These are phyloP conservation scores for Boletus semigastroideus DNA, from an alignment of 1,284 basidiomycete genomes.

Conservation along the genomic window DNA sequence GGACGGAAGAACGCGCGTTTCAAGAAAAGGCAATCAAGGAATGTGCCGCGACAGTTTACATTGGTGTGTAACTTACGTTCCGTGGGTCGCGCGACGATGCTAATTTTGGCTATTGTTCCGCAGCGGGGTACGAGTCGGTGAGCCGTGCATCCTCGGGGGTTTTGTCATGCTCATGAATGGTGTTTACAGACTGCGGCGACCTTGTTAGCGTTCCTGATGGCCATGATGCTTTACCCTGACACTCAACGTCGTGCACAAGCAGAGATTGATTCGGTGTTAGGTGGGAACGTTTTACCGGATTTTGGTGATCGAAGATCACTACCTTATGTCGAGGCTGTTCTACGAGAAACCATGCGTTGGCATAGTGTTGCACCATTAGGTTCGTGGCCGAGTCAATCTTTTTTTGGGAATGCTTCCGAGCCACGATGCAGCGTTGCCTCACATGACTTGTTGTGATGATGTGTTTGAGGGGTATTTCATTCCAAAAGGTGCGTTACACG, in stretches of 20 bases:
- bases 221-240: conserved; percentile 34
- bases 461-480: conserved; percentile 34
- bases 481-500: conserved; percentile 28
- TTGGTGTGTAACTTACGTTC: conserved; percentile 20
- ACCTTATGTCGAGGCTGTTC: conserved; percentile 33
- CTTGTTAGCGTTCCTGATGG: conserved; percentile 27
- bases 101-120: neutral
- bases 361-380: conserved; percentile 31
- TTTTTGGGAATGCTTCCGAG: neutral
- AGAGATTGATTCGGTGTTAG: conserved; percentile 31
- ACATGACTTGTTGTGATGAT: conserved; percentile 28
- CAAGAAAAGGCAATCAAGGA: conserved; percentile 28
- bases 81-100: neutral
- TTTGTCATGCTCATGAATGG: neutral
- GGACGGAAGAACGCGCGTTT: conserved; percentile 7
- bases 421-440: conserved; percentile 26
- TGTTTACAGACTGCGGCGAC: conserved; percentile 26
- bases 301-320: conserved; percentile 28
- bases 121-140: conserved; percentile 31
- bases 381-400: conserved; percentile 5
- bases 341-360: conserved; percentile 37
- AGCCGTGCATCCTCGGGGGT: conserved; percentile 1
- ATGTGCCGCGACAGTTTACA: conserved; percentile 33
- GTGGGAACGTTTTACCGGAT: conserved; percentile 19
- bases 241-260: conserved; percentile 30